Evolutionary conservation across 768 basidiomycete species (phyloP), one percentile per base, ranked within the genome.

Genomic region (Austroboletus eburneus): DNA sequence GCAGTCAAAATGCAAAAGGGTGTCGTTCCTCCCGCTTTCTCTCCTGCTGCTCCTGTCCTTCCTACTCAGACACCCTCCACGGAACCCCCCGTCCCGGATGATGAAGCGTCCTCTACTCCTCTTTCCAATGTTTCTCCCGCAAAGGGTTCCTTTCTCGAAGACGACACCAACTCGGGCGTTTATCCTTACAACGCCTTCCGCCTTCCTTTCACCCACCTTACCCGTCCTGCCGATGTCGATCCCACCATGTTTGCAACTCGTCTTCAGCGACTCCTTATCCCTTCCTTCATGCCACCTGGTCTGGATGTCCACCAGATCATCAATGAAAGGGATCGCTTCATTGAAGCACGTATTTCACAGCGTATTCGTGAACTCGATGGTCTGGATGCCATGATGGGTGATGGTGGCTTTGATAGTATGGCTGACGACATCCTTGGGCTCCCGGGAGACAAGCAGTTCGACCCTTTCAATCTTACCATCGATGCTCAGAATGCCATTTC

Each of bases 151-250:
- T 83, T 81, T 67, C 72, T 88, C 24, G 91, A 95, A 50, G 86
- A 87, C 61, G 81, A 94, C 62, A 71, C 78, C 43, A 74, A 79
- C 47, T 92, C 91, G 0, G 79, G 81, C 33, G 83, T 94, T 49
- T 92, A 94, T 58, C 93, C 93, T 3, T 94, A 93, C 72, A 95
- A 95, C 64, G 85, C 93, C 17, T 94, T 81, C 62, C 76, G 79
- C 23, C 81, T 92, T 57, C 93, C 93, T 12, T 86, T 94, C 63
- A 74, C 83, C 3, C 85, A 90, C 52, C 79, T 89, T 53, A 83
- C 85, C 50, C 82, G 87, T 32, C 71, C 76, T 21, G 53, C 78
- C 24, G 79, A 81, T 42, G 73, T 71, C 41, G 81, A 81, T 59
- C 81, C 83, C 13, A 67, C 73, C 35, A 68, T 81, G 46, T 83